Evolutionary conservation across 1,284 basidiomycete species (phyloP), one percentile per base, ranked within the genome.

Genomic region (Flammula alnicola): DNA sequence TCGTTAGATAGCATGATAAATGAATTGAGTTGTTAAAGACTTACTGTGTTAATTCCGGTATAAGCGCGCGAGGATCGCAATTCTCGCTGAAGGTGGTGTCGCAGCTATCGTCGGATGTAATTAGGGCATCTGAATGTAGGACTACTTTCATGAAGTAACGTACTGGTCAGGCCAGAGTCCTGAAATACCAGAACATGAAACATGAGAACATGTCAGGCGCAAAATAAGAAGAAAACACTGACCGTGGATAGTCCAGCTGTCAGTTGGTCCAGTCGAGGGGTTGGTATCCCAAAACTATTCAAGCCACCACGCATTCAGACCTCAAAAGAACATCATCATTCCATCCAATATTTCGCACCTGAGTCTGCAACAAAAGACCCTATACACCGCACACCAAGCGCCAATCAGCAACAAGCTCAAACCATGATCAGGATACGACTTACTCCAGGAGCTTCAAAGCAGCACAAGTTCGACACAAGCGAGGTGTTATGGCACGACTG

Each of bases 221-320:
- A 11, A 36, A 23, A 11, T 6, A 37, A 19, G 22, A 36, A 22
- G 26, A 9, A 9, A 14, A 29, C 23, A 55, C 76, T 38, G 53
- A 83, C 87, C 87, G 47, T 89, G 87, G 55, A 90, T 86, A 0
- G 86, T 88, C 87, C 88, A 91, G 57, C 81, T 86, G 61, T 86
- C 60, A 7, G 60, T 62, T 14, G 89, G 86, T 2, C 86, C 86
- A 20, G 81, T 83, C 1, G 79, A 67, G 0, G 88, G 84, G 47
- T 79, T 55, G 2, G 77, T 77, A 55, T 86, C 83, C 82, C 84
- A 86, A 62, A 84, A 83, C 80, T 84, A 62, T 22, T 14, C 8
- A 30, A 29, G 23, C n/a, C n/a, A n/a, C n/a, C n/a, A n/a, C n/a
- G n/a, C n/a, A n/a, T n/a, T n/a, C n/a, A n/a, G n/a, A n/a, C n/a